A percentile compares a stretch with the other conserved stretches of the same genome.
phyloP scores from a whole-genome alignment of 306 rosid species.

The Vicia villosa region DNA sequence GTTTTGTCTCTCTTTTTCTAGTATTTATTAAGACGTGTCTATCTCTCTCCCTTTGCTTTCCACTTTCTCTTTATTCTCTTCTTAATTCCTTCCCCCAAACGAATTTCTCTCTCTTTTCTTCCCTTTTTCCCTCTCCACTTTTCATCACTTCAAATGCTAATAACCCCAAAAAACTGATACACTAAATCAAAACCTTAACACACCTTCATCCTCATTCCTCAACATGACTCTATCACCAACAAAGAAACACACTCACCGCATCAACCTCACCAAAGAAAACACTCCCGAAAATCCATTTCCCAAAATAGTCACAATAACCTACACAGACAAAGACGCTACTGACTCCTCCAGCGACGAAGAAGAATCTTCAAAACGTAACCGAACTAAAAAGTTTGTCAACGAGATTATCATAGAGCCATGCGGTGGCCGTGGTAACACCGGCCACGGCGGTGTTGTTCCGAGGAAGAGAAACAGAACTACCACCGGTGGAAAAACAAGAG shows the following conservation, averaged over 20 bases:
- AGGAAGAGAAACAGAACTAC: slow-evolving; percentile 35
- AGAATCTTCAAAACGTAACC: slow-evolving; percentile 38
- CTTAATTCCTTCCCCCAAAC: no score
- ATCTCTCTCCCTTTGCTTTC: slow-evolving; percentile 15
- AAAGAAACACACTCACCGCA: slow-evolving; percentile 54
- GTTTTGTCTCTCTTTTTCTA: no score
- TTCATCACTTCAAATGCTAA: neutral
- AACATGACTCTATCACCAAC: slow-evolving; percentile 31
- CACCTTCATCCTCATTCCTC: neutral
- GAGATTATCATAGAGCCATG: slow-evolving; percentile 61
- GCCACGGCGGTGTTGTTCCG: slow-evolving; percentile 10
- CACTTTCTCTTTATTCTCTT: slow-evolving; percentile 46
- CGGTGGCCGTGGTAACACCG: neutral
- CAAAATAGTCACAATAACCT: slow-evolving; percentile 56
- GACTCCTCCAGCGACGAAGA: slow-evolving; percentile 92
- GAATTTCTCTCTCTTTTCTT: no score
- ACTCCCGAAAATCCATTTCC: slow-evolving; percentile 27
- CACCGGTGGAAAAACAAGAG: neutral
- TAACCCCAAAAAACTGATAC: neutral
- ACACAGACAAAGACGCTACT: slow-evolving; percentile 77
- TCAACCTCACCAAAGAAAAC: slow-evolving; percentile 41
- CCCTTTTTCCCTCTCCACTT: neutral
- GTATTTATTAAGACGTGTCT: neutral
- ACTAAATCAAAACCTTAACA: neutral
- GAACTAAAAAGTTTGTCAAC: slow-evolving; percentile 64